Evolutionary conservation across 208 protist genomes (phyloP), one percentile per base, ranked within the genome.

Genomic region (Herpetomonas samuelpessoai): DNA sequence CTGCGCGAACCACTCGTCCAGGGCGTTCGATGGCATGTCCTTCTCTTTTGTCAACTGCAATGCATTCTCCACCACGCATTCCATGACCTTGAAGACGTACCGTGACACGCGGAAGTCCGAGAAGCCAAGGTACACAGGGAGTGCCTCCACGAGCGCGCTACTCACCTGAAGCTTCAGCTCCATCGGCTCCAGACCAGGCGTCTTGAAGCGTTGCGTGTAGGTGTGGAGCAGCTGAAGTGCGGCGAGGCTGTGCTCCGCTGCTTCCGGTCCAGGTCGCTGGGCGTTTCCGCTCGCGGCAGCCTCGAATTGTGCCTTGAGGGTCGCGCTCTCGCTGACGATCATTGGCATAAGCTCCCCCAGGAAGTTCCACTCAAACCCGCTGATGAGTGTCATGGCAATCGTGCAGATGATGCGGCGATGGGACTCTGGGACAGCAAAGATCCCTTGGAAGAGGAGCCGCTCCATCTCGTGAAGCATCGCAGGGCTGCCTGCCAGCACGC

Each of bases 301-400:
- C 2, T 3, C 47, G 47, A 67, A 16, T 19, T 51, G 58, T 51
- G 28, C 21, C 2, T 58, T 46, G 0, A 44, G 22, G 24, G 61
- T 50, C 10, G 9, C 25, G 50, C 44, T 65, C 21, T 71, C 22
- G 44, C 67, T 58, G 28, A 65, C 64, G 24, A 89, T 65, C 18
- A 80, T 66, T 18, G 83, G 84, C 66, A 92, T 75, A 2, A 96
- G 57, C 38, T 90, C 70, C 0, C 62, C 68, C 12, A 96, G 58
- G 63, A 88, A 96, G 64, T 90, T 83, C 86, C 89, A 96, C 45
- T 85, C 59, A 46, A 83, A 92, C 27, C 68, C 69, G 64, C 79
- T 88, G 19, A 86, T 82, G 19, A 96, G 62, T 7, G 68, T 85
- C 46, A 68, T 64, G 47, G 83, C 70, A 73, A 75, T 90, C 27